Base-by-base conservation (phyloP, 2,329 filamentous ascomycete species). In the Diaporthe velutina region DNA sequence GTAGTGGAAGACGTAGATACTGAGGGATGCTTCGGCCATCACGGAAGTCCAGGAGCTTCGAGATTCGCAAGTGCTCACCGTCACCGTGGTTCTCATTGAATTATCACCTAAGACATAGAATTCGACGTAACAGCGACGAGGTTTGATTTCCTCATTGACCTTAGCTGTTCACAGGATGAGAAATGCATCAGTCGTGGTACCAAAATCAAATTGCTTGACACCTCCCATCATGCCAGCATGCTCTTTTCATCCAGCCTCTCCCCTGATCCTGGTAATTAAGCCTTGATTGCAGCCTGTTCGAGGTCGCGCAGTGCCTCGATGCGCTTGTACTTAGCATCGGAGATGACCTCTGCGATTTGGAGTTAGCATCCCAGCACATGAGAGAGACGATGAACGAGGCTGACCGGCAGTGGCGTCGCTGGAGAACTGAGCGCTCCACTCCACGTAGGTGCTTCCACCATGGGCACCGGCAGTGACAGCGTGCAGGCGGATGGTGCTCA, bases 251-350 rank as follows among this genome's bases (percentile, higher is more conserved):
- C 15, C 1, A 52, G 17, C 2, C 28, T 15, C 22, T 17, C 10
- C 4, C 1, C n/a, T n/a, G n/a, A n/a, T 3, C 9, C 13, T 35
- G 30, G 7, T 5, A 12, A 13, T 74, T 52, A 78, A 76, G 80
- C 78, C 80, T 85, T 84, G 50, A 79, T 78, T 5, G 85, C 88
- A 42, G 83, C 86, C 79, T 88, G 87, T 74, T 90, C 91, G 52
- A 94, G 87, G 79, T 93, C 92, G 66, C 90, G 89, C 50, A 94
- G 87, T 67, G 92, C 92, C 81, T 94, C 93, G 70, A 91, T 91
- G 76, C 93, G 92, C 89, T 94, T 94, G 88, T 92, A 94, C 86
- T 93, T 93, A 79, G 92, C 93, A 81, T 94, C 93, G 83, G 93
- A 90, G 77, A 94, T 93, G 75, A 94, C 92, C 78, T 89, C 92